phyloP scores from a whole-genome alignment of 768 basidiomycete genomes.

The Ramaria sp. region DNA sequence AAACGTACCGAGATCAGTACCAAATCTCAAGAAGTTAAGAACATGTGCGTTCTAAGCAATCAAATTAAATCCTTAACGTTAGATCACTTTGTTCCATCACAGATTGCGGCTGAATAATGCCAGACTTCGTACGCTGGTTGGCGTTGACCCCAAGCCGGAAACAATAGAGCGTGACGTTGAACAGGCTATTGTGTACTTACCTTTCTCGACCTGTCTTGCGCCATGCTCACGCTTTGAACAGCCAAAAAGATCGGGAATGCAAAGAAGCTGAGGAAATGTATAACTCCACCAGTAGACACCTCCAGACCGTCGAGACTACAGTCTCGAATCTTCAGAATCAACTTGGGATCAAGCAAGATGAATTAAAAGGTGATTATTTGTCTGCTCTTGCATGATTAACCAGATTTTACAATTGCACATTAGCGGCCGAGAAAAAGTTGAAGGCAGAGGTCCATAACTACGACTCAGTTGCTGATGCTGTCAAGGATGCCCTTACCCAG shows the following conservation, averaged over 20 bases:
- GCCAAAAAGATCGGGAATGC: conserved; percentile 60
- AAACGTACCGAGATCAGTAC: conserved; percentile 57
- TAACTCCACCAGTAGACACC: conserved; percentile 37
- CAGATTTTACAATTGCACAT: neutral
- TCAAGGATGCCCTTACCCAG: conserved; percentile 35
- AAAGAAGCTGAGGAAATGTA: conserved; percentile 32
- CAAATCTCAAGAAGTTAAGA: conserved; percentile 56
- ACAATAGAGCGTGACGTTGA: conserved; percentile 48
- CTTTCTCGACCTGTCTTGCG: neutral
- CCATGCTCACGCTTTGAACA: conserved; percentile 19
- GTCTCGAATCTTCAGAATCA: conserved; percentile 51
- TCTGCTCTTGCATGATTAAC: neutral
- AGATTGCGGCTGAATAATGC: conserved; percentile 55
- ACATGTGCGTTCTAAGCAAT: conserved; percentile 40
- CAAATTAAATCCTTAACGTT: conserved; percentile 7
- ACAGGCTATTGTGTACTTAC: conserved; percentile 3
- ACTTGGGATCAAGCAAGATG: conserved; percentile 48
- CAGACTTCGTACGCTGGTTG: conserved; percentile 59
- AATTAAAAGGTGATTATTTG: conserved; percentile 42
- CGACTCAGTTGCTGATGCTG: conserved; percentile 35
- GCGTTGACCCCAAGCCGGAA: conserved; percentile 43
- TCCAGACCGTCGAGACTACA: conserved; percentile 56
- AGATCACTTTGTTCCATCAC: neutral
- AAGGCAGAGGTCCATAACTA: conserved; percentile 30
- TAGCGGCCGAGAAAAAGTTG: conserved; percentile 42